Percentiles rank a stretch among this genome's conserved stretches.
These are phyloP conservation scores for Ashbya aceris DNA, from an alignment of 1,139 yeast species.

Conservation along the genomic window DNA sequence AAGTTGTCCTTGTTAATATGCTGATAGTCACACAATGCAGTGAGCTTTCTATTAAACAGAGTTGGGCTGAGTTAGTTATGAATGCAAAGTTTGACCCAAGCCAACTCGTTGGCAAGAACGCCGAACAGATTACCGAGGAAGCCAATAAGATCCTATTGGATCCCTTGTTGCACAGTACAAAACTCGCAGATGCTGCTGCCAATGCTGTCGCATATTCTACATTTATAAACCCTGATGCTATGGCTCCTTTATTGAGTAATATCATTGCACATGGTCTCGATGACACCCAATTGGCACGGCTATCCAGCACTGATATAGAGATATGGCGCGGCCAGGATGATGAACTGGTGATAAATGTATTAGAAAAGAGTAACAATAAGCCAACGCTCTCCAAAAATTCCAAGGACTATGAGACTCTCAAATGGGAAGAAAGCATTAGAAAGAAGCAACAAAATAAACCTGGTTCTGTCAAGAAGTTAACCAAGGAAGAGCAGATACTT, in stretches of 20 bases:
- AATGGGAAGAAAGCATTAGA: conserved; percentile 84
- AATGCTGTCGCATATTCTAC: conserved; percentile 55
- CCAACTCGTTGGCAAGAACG: conserved; percentile 37
- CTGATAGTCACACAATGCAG: conserved; percentile 51
- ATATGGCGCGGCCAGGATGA: conserved; percentile 69
- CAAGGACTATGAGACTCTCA: conserved; percentile 73
- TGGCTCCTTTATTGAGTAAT: conserved; percentile 44
- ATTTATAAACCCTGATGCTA: conserved; percentile 56
- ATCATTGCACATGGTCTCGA: conserved; percentile 38
- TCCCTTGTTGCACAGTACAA: conserved; percentile 15
- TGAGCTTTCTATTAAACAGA: conserved; percentile 37
- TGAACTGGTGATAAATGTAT: conserved; percentile 56
- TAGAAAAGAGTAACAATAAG: conserved; percentile 35
- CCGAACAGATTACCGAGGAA: conserved; percentile 33
- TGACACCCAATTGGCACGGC: conserved; percentile 20
- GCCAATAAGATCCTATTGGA: conserved; percentile 25
- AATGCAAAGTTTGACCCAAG: conserved; percentile 60
- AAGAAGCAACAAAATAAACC: conserved; percentile 59
- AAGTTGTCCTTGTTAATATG: conserved; percentile 36
- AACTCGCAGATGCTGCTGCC: conserved; percentile 35
- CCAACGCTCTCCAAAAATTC: conserved; percentile 48
- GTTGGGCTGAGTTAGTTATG: conserved; percentile 78
- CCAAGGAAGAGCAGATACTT: conserved; percentile 65
- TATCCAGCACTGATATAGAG: conserved; percentile 39
- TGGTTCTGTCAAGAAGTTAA: conserved; percentile 41